Base-by-base conservation (phyloP, 2,329 filamentous ascomycete species). In the Claviceps paspali region DNA sequence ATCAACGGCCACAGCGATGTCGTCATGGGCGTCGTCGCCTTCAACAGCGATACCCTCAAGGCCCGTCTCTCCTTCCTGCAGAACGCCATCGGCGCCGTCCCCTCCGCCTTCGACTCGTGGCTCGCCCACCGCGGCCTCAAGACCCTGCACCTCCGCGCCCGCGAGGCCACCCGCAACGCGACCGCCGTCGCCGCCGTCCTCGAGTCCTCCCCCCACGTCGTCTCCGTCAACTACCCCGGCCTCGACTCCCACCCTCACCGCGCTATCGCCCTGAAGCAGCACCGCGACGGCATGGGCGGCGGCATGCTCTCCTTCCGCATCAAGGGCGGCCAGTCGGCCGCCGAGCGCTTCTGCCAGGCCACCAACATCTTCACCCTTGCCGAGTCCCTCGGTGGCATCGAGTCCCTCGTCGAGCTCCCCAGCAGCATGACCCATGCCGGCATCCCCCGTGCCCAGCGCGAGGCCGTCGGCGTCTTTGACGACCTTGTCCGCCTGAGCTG, bases 261-360 rank as follows among this genome's bases (percentile, higher is more conserved):
- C 49, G 68, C 70, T 45, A 85, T 98, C 50, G 85, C 88, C 15
- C 56, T 79, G 52, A 85, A 83, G 64, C 91, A 98, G 65, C 91
- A 98, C 65, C 82, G 91, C 47, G 73, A 92, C 49, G 91, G 82
- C 44, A 80, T 96, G 72, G 91, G 91, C 42, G 91, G 91, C 48
- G 91, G 91, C 43, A 98, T 98, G 91, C 76, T 98, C 30, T 88
- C 82, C 41, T 98, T 98, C 77, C 81, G 91, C 47, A 83, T 98
- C 59, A 74, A 76, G 46, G 91, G 88, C 39, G 91, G 91, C 26
- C 74, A 85, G 52, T 70, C 70, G 32, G 88, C 88, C 1, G 91
- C 91, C 11, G 82, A 92, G 62, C 73, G 78, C 36, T 98, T 98
- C 73, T 96, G 91, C 70, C 79, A 91, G 60, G 64, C 72, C 41